Conservation (phyloP, 2,329 filamentous ascomycete genomes). For the Pseudogymnoascus sp. region DNA sequence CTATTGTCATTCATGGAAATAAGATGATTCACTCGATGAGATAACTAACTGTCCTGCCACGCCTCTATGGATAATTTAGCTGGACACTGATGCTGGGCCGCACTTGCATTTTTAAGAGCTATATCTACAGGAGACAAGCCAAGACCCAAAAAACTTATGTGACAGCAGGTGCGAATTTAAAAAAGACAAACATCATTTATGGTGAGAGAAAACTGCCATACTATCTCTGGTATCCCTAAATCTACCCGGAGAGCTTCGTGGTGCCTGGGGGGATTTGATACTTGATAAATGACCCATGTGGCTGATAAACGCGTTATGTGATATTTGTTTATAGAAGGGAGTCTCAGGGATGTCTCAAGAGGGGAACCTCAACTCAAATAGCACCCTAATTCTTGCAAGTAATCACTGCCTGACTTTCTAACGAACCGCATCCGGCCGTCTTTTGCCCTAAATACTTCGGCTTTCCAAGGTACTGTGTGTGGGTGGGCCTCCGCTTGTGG, state of each 20-base stretch:
- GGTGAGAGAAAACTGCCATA: not conserved
- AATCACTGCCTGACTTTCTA: not conserved
- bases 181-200: not conserved
- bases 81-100: not conserved
- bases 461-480: not conserved
- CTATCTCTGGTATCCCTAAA: not conserved
- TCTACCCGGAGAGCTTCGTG: not conserved
- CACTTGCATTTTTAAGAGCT: not conserved
- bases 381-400: not conserved
- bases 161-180: not conserved
- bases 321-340: not conserved
- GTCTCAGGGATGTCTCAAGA: slow-evolving; percentile 6
- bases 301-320: not conserved
- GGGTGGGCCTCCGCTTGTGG: not conserved
- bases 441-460: not conserved
- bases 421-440: not conserved
- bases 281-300: not conserved
- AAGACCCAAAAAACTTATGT: not conserved
- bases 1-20: not conserved
- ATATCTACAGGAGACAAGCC: not conserved
- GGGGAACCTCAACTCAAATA: not conserved
- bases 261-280: not conserved
- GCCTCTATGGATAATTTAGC: not conserved
- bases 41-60: not conserved
- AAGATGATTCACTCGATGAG: not conserved